Percentiles rank a stretch among this genome's conserved stretches.
Evolutionary conservation across 805 yeast genomes (phyloP).

Genomic region (Hanseniaspora vineae): DNA sequence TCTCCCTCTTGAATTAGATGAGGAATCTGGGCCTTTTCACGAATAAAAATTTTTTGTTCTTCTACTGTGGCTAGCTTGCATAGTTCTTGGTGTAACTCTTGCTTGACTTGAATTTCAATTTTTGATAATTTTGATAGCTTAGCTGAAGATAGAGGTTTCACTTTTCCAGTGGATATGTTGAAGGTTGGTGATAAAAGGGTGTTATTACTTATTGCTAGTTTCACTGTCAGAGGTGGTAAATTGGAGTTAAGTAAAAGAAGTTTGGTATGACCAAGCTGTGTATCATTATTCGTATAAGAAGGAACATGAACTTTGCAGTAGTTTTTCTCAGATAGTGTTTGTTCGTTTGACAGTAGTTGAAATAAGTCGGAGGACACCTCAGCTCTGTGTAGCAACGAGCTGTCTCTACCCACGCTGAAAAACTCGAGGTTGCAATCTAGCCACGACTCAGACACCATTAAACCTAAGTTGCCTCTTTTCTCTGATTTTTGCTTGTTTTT

Average conservation of each 20-base stretch:
- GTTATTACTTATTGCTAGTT: neutral
- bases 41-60: constrained; percentile 13
- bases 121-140: constrained; percentile 6
- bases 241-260: neutral
- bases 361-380: neutral
- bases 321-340: neutral
- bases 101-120: neutral
- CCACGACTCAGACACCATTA: neutral
- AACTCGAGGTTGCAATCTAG: neutral
- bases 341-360: neutral
- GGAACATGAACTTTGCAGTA: neutral
- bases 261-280: neutral
- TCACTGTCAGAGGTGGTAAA: constrained; percentile 7
- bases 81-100: constrained; percentile 13
- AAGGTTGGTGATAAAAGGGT: too few relatives aligned
- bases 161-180: neutral
- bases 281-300: neutral
- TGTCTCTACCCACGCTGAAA: neutral
- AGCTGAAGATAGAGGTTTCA: constrained; percentile 4
- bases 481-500: too few relatives aligned
- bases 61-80: constrained; percentile 5
- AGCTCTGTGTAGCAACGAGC: neutral
- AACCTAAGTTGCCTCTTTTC: too few relatives aligned
- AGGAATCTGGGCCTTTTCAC: constrained; percentile 11
- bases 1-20: constrained; percentile 10